phyloP scores from a whole-genome alignment of 179 eudicot genomes.

The Camellia oleifera region DNA sequence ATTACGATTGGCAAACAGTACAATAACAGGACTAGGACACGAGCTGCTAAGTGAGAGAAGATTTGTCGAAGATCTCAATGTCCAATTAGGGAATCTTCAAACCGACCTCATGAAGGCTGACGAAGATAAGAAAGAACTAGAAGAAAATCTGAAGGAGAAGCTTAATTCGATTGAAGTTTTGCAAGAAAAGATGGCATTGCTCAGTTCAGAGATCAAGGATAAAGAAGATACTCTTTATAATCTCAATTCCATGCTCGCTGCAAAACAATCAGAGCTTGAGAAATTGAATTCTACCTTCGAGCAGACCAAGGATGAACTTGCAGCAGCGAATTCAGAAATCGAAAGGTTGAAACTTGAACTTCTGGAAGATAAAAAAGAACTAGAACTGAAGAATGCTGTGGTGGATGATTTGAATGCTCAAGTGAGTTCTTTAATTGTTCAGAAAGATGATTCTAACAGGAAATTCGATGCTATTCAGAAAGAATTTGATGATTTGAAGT shows the following conservation, averaged over 20 bases:
- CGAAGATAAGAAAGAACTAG: constrained; percentile 49
- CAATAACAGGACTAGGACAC: constrained; percentile 43
- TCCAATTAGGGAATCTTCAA: constrained; percentile 44
- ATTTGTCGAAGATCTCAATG: constrained; percentile 43
- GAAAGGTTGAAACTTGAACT: constrained; percentile 42
- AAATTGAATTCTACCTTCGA: constrained; percentile 31
- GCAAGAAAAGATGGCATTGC: constrained; percentile 56
- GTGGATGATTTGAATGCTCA: constrained; percentile 45
- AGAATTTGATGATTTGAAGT: constrained; percentile 49
- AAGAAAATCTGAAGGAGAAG: constrained; percentile 66
- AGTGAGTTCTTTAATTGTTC: constrained; percentile 37
- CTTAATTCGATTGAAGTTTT: constrained; percentile 41
- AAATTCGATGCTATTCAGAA: constrained; percentile 35
- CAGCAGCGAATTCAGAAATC: constrained; percentile 37
- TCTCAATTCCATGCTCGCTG: constrained; percentile 46
- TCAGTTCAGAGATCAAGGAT: constrained; percentile 56
- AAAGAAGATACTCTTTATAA: constrained; percentile 53
- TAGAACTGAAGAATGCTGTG: constrained; percentile 42
- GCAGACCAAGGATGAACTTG: constrained; percentile 44
- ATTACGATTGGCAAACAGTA: constrained; percentile 52
- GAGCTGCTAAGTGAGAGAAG: constrained; percentile 56
- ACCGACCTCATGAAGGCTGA: constrained; percentile 34
- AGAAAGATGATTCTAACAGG: constrained; percentile 41
- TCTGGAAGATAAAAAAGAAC: constrained; percentile 40
- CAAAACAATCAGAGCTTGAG: constrained; percentile 51